Evolutionary conservation across 164 flowering plant species (phyloP), one percentile per base, ranked within the genome.

Genomic region (Saururus chinensis): DNA sequence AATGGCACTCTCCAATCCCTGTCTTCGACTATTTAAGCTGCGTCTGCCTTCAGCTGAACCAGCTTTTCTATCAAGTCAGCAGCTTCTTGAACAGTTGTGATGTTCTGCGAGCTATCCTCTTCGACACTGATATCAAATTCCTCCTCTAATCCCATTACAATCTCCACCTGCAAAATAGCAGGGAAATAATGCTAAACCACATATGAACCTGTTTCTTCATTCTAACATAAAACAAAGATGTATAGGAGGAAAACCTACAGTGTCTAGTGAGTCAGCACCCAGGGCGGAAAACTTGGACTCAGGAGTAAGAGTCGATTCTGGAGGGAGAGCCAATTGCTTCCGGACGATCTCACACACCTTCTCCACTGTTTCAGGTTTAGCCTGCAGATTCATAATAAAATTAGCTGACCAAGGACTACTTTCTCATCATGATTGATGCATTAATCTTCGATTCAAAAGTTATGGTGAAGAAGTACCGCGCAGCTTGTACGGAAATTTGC

Each of bases 71-170:
- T 90, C 67, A 88, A 66, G 62, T 91, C 90, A 0, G 98, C 98
- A 0, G 97, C 97, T 30, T 91, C 95, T 63, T 85, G 88, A 51
- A 91, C 87, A 0, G 92, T 87, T 14, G 82, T 66, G 51, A 91
- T 91, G 62, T 60, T 72, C 76, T 87, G 96, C 19, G 95, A 91
- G 59, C 77, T 88, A 14, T 91, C 98, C 74, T 91, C 98, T 66
- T 84, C 96, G 26, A 91, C 90, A 14, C 70, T 75, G 75, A 91
- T 86, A 10, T 84, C 88, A 58, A 91, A 91, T 56, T 73, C 89
- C 77, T 90, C 97, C 66, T 88, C 97, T 1, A 90, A 83, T 56
- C 85, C 89, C 97, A 88, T 91, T 60, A 91, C 98, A 69, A 91
- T 88, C 78, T 92, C 96, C 66, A 91, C 96, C 96, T 87, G 56